Percentiles rank a stretch among this genome's conserved stretches.
Evolutionary conservation across 805 yeast species (phyloP).

Genomic region (Candida sonorensis): DNA sequence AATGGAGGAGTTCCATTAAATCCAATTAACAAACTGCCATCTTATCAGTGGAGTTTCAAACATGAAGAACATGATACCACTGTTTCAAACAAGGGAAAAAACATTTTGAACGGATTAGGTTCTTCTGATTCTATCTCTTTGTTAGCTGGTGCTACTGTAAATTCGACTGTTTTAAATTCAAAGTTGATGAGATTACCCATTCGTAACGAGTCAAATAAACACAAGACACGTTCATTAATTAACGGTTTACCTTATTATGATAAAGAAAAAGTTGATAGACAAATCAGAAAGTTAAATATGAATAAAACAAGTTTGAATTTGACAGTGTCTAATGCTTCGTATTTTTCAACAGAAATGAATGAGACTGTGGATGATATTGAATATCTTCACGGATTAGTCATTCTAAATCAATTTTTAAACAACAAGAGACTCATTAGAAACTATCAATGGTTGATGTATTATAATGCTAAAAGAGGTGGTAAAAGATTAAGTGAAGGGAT

Average conservation of each 20-base stretch:
- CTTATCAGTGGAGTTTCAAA: constrained; percentile 27
- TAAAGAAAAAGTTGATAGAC: constrained; percentile 18
- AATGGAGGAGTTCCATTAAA: constrained; percentile 28
- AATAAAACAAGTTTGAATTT: constrained; percentile 24
- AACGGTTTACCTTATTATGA: constrained; percentile 41
- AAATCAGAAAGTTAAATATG: constrained; percentile 18
- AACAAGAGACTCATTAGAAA: constrained; percentile 34
- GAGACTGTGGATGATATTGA: constrained; percentile 40
- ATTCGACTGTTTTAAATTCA: constrained; percentile 21
- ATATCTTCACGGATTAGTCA: constrained; percentile 42
- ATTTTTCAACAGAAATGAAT: constrained; percentile 21
- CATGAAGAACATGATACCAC: constrained; percentile 25
- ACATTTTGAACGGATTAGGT: constrained; percentile 20
- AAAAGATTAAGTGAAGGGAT: constrained; percentile 16
- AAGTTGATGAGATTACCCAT: constrained; percentile 24
- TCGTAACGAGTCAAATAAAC: constrained; percentile 7
- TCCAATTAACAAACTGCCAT: constrained; percentile 27
- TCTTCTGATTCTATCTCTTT: constrained; percentile 19
- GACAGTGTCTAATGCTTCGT: constrained; percentile 21
- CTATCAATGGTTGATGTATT: constrained; percentile 43
- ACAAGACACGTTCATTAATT: constrained; percentile 16
- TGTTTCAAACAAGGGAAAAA: constrained; percentile 17
- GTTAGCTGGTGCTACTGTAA: constrained; percentile 19
- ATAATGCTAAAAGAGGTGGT: constrained; percentile 37
- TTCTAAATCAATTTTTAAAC: constrained; percentile 36